phyloP scores from a whole-genome alignment of 495 filamentous ascomycete species.

The Cladorrhinum samala region DNA sequence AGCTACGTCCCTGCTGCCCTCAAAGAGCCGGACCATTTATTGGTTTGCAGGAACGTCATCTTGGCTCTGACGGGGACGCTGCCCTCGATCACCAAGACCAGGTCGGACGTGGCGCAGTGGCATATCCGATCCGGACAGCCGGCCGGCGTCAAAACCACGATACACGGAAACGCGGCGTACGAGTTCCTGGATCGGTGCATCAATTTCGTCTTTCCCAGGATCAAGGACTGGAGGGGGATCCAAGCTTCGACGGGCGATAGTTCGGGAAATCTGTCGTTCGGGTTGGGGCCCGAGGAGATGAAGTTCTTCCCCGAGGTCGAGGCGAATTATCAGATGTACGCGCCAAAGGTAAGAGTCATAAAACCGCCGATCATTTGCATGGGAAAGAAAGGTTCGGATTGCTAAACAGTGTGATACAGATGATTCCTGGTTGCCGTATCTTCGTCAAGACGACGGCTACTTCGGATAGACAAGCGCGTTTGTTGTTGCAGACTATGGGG shows the following conservation, averaged over 20 bases:
- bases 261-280: constrained; percentile 80
- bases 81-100: constrained; percentile 60
- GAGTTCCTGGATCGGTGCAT: constrained; percentile 81
- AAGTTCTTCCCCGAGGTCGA: constrained; percentile 88
- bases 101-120: constrained; percentile 61
- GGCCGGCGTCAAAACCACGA: constrained; percentile 60
- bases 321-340: constrained; percentile 58
- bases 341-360: constrained; percentile 15
- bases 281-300: constrained; percentile 63
- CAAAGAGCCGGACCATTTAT: constrained; percentile 60
- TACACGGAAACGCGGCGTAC: constrained; percentile 74
- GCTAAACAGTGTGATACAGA: constrained; percentile 46
- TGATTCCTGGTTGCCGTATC: constrained; percentile 88
- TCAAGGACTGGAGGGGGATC: constrained; percentile 91
- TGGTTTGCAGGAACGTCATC: constrained; percentile 74
- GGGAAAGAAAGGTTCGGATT: not conserved
- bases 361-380: constrained; percentile 16
- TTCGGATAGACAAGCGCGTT: constrained; percentile 82
- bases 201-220: constrained; percentile 82
- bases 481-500: constrained; percentile 76
- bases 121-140: constrained; percentile 47
- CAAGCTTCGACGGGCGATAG: constrained; percentile 68
- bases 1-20: constrained; percentile 58
- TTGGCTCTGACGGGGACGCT: constrained; percentile 82
- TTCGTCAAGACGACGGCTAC: constrained; percentile 82